Evolutionary conservation across 495 filamentous ascomycete genomes (phyloP), one percentile per base, ranked within the genome.

Genomic region (Xylaria acuta): DNA sequence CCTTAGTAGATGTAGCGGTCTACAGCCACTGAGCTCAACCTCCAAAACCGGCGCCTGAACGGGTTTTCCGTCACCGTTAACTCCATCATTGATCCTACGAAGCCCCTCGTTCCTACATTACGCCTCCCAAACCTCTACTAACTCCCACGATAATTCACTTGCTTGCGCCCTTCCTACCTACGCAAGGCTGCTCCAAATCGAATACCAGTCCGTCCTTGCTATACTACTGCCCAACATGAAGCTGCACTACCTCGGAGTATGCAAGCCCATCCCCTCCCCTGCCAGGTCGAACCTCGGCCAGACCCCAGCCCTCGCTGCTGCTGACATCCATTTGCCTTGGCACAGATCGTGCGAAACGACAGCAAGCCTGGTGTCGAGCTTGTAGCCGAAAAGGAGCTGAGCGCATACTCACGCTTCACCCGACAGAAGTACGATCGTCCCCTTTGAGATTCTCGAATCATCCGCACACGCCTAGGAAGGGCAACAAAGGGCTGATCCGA

Each of bases 221-320:
- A n/a, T 60, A 73, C 25, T 56, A 16, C 64, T 77, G 73, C 82
- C 80, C 84, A 90, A 70, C 81, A 97, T 98, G 95, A 97, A 97
- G 89, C 85, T 98, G 77, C 88, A 92, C 84, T 97, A 97, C 84
- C 93, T 97, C 76, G 94, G 94, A 71, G 94, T 97, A 90, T 72
- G 90, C 73, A 47, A 65, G 74, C 67, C 45, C 34, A 58, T 53
- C 45, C 64, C 38, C 34, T 70, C 22, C 70, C 60, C 51, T 32
- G 32, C 68, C 73, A 18, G 22, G 45, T 66, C 34, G 72, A 36
- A 18, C 56, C 60, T 67, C 45, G 72, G 64, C 54, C 71, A 43
- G 58, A 32, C 58, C 36, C 45, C 38, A 41, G 11, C 20, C 43
- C 14, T 27, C 49, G 49, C 74, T 59, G 49, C 74, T 59, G 62